phyloP scores from a whole-genome alignment of 2,329 filamentous ascomycete genomes.

The Hirsutella thompsonii region DNA sequence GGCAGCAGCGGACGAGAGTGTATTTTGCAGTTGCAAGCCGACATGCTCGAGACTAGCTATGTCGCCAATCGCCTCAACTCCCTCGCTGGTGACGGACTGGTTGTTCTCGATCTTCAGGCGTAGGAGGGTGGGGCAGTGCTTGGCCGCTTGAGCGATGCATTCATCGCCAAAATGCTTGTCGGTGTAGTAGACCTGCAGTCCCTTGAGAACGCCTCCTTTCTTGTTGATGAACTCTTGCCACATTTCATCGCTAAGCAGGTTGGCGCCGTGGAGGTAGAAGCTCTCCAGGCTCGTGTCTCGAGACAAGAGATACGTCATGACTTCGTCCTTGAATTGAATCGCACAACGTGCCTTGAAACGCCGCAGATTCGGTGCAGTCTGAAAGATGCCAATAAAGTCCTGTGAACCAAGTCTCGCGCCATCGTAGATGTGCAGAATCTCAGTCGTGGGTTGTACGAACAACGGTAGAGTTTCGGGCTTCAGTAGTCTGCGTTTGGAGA shows the following conservation, averaged over 20 bases:
- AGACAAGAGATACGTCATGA: constrained; percentile 68
- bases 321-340: constrained; percentile 82
- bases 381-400: constrained; percentile 72
- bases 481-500: constrained; percentile 47
- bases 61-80: constrained; percentile 50
- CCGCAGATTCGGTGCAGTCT: constrained; percentile 55
- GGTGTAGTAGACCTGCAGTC: constrained; percentile 69
- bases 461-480: constrained; percentile 40
- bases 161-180: constrained; percentile 71
- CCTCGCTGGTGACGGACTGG: constrained; percentile 54
- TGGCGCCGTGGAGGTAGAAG: constrained; percentile 72
- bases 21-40: constrained; percentile 52
- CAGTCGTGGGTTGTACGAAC: constrained; percentile 39
- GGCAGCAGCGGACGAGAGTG: constrained; percentile 43
- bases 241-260: constrained; percentile 62
- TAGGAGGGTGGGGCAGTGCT: constrained; percentile 52
- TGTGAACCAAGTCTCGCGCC: constrained; percentile 53
- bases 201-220: constrained; percentile 52
- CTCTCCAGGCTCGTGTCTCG: constrained; percentile 56
- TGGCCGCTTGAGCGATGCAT: constrained; percentile 46
- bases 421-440: constrained; percentile 44
- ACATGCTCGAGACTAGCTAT: constrained; percentile 59
- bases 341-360: constrained; percentile 67
- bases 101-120: constrained; percentile 76
- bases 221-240: constrained; percentile 60